Evolutionary conservation across 2,329 filamentous ascomycete species (phyloP), one percentile per base, ranked within the genome.

Genomic region (Macroventuria anomochaeta): DNA sequence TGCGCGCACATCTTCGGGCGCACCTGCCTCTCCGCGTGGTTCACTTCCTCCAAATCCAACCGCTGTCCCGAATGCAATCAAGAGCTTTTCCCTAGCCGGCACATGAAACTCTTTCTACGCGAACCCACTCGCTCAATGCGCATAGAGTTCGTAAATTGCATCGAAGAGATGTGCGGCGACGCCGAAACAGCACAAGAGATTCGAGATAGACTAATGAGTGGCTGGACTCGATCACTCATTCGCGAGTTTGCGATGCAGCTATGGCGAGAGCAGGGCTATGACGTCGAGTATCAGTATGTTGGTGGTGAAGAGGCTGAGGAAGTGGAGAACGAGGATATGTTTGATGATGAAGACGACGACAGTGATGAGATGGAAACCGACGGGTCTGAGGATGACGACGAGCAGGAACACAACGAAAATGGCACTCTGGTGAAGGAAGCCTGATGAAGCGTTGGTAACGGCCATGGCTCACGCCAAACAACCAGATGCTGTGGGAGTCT

Each of bases 31-130:
- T 18, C 12, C 2, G 12, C 20, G 5, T 51, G 47, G 47, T 44
- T 44, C 33, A 26, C 1, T 7, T 25, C 8, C 8, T 51, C 33
- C 7, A 10, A 20, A 15, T 43, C 47, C 3, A 39, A 43, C 3
- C 25, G 40, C 2, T 51, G 47, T n/a, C 47, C 40, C 3, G n/a
- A 39, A 7, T 51, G 47, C 33, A 51, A 51, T 5, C 32, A 37
- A 23, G 15, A 31, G 3, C 32, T 50, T 5, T 42, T 50, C 26
- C 32, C 38, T 17, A 13, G 23, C 6, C 28, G 15, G 2, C 25
- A 41, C 21, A 13, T 42, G 7, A 28, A 15, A 12, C 38, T 50
- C 2, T 42, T 36, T n/a, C 32, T 49, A 5, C 46, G 31, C 31
- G 2, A 13, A 2, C 46, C 46, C 1, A 49, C 31, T 2, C 46